Conservation (phyloP, 2,329 filamentous ascomycete genomes). For the Mycocentrospora acerina region DNA sequence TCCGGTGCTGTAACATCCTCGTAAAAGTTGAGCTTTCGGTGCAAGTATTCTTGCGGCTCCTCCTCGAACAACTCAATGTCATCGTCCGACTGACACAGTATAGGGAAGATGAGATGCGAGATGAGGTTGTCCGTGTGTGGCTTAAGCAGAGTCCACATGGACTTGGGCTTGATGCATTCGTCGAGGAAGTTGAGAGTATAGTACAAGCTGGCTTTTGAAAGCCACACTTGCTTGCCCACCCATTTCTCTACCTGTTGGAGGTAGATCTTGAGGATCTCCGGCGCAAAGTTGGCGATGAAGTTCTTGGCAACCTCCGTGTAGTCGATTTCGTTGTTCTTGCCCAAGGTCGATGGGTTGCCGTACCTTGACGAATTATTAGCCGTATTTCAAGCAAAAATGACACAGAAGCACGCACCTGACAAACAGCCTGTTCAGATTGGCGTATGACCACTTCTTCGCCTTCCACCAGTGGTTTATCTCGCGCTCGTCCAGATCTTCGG, state of each 20-base stretch:
- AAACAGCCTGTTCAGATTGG: slow-evolving; percentile 93
- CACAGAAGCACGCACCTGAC: slow-evolving; percentile 64
- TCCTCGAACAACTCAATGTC: slow-evolving; percentile 93
- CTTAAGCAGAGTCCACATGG: slow-evolving; percentile 94
- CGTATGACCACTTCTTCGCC: slow-evolving; percentile 99
- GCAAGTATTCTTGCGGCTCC: slow-evolving; percentile 93
- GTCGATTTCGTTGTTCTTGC: slow-evolving; percentile 72
- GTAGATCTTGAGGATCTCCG: slow-evolving; percentile 94
- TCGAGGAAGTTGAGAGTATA: slow-evolving; percentile 95
- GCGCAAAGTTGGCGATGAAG: slow-evolving; percentile 88
- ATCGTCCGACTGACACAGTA: slow-evolving; percentile 87
- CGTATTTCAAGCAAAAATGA: not conserved
- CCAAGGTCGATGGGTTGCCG: slow-evolving; percentile 77
- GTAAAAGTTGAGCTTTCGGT: slow-evolving; percentile 96
- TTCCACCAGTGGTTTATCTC: slow-evolving; percentile 99
- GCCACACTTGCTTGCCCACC: slow-evolving; percentile 91
- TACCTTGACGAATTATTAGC: slow-evolving; percentile 62
- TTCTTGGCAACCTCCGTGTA: slow-evolving; percentile 82
- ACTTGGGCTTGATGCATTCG: slow-evolving; percentile 95
- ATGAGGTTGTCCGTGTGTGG: slow-evolving; percentile 91
- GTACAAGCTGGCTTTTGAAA: slow-evolving; percentile 90
- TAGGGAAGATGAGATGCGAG: slow-evolving; percentile 92
- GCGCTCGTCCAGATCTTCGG: slow-evolving; percentile 78
- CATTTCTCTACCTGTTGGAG: slow-evolving; percentile 94
- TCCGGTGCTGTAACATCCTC: slow-evolving; percentile 95